Conservation (phyloP, 106 monocot species). For the Dendrobium nobile region DNA sequence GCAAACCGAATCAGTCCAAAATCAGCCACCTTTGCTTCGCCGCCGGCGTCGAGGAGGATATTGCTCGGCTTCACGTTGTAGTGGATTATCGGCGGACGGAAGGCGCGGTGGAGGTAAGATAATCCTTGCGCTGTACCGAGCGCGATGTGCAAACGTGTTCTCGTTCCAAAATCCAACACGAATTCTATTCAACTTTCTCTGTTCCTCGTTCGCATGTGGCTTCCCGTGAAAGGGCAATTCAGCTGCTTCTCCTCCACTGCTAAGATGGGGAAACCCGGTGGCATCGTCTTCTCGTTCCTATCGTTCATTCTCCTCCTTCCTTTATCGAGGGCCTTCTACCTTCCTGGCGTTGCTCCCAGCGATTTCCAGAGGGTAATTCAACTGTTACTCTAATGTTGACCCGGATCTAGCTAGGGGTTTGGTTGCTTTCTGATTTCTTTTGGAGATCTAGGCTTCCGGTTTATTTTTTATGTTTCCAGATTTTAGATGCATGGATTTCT, state of each 20-base stretch:
- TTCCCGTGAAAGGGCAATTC: no score
- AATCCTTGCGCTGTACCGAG: conserved; percentile 63
- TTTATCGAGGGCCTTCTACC: conserved; percentile 20
- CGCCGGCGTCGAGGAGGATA: conserved; percentile 52
- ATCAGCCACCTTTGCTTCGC: conserved; percentile 52
- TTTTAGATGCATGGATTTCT: not conserved
- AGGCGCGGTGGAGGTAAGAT: conserved; percentile 69
- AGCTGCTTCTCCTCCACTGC: not conserved
- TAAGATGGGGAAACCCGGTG: conserved; percentile 12
- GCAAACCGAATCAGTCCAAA: conserved; percentile 73
- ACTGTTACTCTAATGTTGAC: no score
- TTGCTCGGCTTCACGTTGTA: conserved; percentile 84
- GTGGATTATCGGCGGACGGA: conserved; percentile 77
- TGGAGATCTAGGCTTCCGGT: not conserved
- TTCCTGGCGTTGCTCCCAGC: conserved; percentile 40
- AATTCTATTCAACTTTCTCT: no score
- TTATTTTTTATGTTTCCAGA: not conserved
- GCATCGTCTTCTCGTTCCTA: conserved; percentile 5
- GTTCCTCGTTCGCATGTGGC: no score
- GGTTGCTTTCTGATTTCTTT: not conserved
- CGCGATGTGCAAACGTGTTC: conserved; percentile 53
- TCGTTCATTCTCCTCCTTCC: conserved; percentile 14
- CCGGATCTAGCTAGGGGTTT: conserved; percentile 8
- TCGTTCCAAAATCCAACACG: no score
- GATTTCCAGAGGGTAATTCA: conserved; percentile 39